Base-by-base conservation (phyloP, 192 early-diverging fungal genomes). In the Coemansia sp. region DNA sequence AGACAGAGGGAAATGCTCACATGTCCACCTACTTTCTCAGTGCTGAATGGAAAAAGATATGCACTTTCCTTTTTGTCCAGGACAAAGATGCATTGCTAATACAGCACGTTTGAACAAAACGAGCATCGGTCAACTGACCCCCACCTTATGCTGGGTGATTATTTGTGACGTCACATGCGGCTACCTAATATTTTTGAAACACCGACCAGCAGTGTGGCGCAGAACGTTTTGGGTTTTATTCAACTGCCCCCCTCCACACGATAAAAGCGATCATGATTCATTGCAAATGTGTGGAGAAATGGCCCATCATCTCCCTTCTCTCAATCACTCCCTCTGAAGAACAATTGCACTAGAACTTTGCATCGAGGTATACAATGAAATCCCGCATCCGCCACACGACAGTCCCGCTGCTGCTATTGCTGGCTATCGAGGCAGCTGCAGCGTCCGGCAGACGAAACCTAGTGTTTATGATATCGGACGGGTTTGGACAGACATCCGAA, bases 391-490 rank as follows among this genome's bases (percentile, higher is more conserved):
- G 13, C 1, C 13, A 41, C 17, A 41, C 38, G 13, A 17, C 38
- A 1, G 15, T n/a, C n/a, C n/a, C 38, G 1, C 14, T 41, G 1
- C 1, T 17, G 3, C 14, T 6, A 41, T 3, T 13, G 13, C 15
- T 41, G 14, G 38, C 38, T 3, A 6, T 4, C 14, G 17, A 11
- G 2, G 5, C 33, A 22, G 10, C 0, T 9, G 33, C 0, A 2
- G 56, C 25, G 20, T 22, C 56, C 34, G 54, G 33, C 13, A 65
- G 60, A 15, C 75, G 75, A 53, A 85, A 82, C 56, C 64, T 87
- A 13, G 83, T 87, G 6, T 74, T 87, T 31, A 87, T 86, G 82
- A 67, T 87, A 9, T 83, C 84, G 0, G 86, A 87, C 60, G 86
- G 86, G 0, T 87, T 87, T 62, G 86, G 86, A 7, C 56, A 80